Evolutionary conservation across 1,139 yeast species (phyloP).

Genomic region (Kodamaea sp.): DNA sequence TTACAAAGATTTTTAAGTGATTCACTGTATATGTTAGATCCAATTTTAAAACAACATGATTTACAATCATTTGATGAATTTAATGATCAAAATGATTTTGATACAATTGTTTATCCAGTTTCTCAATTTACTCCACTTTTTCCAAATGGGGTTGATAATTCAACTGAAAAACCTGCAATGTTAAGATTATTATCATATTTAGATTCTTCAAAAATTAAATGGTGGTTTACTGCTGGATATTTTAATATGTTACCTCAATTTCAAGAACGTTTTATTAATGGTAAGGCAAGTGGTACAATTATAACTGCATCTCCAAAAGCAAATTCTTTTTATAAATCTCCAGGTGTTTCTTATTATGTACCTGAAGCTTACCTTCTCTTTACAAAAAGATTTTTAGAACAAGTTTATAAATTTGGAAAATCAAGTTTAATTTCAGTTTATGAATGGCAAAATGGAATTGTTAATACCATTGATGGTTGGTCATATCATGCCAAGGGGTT

Average conservation of each 20-base stretch:
- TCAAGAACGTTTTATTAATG: slow-evolving; percentile 53
- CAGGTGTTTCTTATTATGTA: slow-evolving; percentile 75
- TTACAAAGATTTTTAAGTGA: slow-evolving; percentile 54
- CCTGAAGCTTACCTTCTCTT: slow-evolving; percentile 86
- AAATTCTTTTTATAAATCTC: slow-evolving; percentile 84
- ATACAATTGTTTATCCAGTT: slow-evolving; percentile 84
- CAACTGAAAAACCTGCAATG: slow-evolving; percentile 78
- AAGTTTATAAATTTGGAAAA: slow-evolving; percentile 45
- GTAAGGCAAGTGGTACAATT: slow-evolving; percentile 64
- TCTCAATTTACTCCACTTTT: slow-evolving; percentile 87
- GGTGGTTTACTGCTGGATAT: slow-evolving; percentile 96
- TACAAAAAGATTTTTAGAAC: slow-evolving; percentile 64
- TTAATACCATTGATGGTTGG: slow-evolving; percentile 85
- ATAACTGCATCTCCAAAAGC: slow-evolving; percentile 93
- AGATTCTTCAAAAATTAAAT: slow-evolving; percentile 53
- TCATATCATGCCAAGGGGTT: slow-evolving; percentile 98
- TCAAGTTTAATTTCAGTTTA: slow-evolving; percentile 49
- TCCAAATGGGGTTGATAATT: slow-evolving; percentile 48
- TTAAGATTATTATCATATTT: slow-evolving; percentile 58
- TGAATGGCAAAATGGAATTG: slow-evolving; percentile 88
- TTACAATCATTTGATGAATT: slow-evolving; percentile 34
- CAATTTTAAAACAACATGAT: slow-evolving; percentile 49
- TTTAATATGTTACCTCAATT: slow-evolving; percentile 86
- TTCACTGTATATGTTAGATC: slow-evolving; percentile 54
- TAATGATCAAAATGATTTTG: slow-evolving; percentile 31